Evolutionary conservation across 1,139 yeast species (phyloP), one percentile per base, ranked within the genome.

Genomic region (Zygoascus meyerae): DNA sequence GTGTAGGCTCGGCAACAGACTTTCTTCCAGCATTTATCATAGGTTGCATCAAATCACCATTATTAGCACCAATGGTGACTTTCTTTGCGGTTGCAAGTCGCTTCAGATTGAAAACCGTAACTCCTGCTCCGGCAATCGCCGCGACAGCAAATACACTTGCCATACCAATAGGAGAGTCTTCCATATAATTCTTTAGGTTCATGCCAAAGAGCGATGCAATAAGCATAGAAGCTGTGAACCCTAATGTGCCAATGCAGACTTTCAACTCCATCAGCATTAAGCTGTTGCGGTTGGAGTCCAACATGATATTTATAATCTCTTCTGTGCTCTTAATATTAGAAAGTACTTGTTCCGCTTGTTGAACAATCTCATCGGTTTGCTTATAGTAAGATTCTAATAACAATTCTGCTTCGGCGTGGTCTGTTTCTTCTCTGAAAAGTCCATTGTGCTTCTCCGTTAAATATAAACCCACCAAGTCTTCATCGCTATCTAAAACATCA

Each of bases 301-400:
- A 68, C 50, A 90, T 89, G 60, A 90, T 89, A 62, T 90, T 90
- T 51, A 87, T 92, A 59, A 90, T 86, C 61, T 92, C 98, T 60
- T 90, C 97, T 0, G 98, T 92, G 6, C 94, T 87, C 58, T 81
- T 79, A 53, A 92, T 89, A 63, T 90, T 95, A 53, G 81, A 77
- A 34, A 86, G 79, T 42, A 87, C 70, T 29, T 90, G 82, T 42
- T 86, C 95, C 0, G 95, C 82, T 57, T 86, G 92, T 63, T 92
- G 97, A 1, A 90, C 97, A 57, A 86, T 82, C 67, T 92, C 97
- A 58, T 90, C 97, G 60, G 92, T 83, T 58, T 90, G 97, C 50
- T 85, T 84, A 66, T 86, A 87, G 66, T 90, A 90, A 0, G 96
- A 79, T 60, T 90, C 98, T 38, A 90, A 65, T 44, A 90, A 73